Conservation (phyloP, 176 grass and related monocot species). For the Tillandsia leiboldiana region DNA sequence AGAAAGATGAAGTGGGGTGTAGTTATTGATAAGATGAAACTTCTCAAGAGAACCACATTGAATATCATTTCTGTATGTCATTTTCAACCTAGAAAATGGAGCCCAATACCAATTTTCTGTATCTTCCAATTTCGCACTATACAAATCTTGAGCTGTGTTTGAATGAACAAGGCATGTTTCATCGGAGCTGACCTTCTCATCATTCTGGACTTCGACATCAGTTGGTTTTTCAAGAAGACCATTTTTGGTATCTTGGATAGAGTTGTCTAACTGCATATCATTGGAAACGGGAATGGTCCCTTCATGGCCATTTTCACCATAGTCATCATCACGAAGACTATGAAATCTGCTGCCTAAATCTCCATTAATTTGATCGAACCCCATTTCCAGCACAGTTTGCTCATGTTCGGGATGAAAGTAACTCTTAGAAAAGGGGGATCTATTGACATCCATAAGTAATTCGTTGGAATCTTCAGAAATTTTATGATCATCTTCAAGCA, state of each 20-base stretch:
- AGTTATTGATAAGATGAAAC: slow-evolving; percentile 62
- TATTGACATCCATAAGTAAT: slow-evolving; percentile 20
- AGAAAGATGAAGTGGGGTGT: slow-evolving; percentile 57
- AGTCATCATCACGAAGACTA: not conserved
- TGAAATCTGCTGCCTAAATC: slow-evolving; percentile 8
- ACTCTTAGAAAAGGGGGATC: not conserved
- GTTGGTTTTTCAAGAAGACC: slow-evolving; percentile 31
- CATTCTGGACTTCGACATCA: slow-evolving; percentile 10
- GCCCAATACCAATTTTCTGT: slow-evolving; percentile 64
- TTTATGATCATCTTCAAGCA: slow-evolving; percentile 12
- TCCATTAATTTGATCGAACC: slow-evolving; percentile 1
- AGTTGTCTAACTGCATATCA: slow-evolving; percentile 27
- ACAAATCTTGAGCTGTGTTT: slow-evolving; percentile 16
- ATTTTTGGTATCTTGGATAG: slow-evolving; percentile 13
- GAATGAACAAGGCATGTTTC: too few relatives aligned
- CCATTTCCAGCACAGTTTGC: slow-evolving; percentile 5
- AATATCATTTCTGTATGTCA: slow-evolving; percentile 57
- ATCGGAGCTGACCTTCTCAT: slow-evolving; percentile 9
- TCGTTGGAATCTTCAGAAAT: slow-evolving; percentile 6
- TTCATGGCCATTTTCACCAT: slow-evolving; percentile 21
- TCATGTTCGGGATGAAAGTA: slow-evolving; percentile 6
- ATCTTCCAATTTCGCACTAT: slow-evolving; percentile 34
- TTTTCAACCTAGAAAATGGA: slow-evolving; percentile 51
- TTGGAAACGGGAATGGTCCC: slow-evolving; percentile 12
- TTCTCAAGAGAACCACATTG: slow-evolving; percentile 34